Conservation (phyloP, 495 filamentous ascomycete species). For the Pyronema omphalodes region DNA sequence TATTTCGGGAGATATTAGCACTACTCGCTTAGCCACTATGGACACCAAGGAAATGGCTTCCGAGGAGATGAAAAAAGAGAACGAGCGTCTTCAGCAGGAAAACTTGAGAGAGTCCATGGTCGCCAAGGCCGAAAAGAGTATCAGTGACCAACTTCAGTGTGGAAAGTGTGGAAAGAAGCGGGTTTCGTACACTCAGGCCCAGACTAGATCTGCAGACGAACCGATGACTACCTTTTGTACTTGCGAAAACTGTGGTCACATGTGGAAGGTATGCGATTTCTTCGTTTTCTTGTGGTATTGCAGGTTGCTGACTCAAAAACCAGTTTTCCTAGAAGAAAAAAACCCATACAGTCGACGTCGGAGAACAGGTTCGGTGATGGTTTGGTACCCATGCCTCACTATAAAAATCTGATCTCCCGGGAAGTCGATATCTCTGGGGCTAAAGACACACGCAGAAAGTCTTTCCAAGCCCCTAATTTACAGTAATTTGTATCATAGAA, state of each 20-base stretch:
- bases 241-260: slow-evolving; percentile 54
- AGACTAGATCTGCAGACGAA: slow-evolving; percentile 87
- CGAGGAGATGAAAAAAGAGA: slow-evolving; percentile 44
- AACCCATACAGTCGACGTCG: too few species aligned
- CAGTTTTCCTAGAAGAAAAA: neutral
- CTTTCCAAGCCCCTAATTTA: too few species aligned
- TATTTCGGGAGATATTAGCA: slow-evolving; percentile 47
- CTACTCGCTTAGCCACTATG: slow-evolving; percentile 53
- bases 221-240: slow-evolving; percentile 56
- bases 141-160: slow-evolving; percentile 71
- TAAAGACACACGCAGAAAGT: too few species aligned
- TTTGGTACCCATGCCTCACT: too few species aligned
- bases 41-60: slow-evolving; percentile 51
- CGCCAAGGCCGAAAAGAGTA: slow-evolving; percentile 68
- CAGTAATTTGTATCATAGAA: too few species aligned
- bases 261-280: slow-evolving; percentile 37
- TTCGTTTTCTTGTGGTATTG: neutral
- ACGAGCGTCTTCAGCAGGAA: slow-evolving; percentile 56
- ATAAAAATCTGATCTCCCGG: too few species aligned
- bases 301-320: neutral
- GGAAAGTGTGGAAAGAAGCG: slow-evolving; percentile 78
- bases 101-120: slow-evolving; percentile 94
- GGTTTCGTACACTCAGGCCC: slow-evolving; percentile 87
- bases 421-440: too few species aligned
- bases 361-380: too few species aligned